phyloP scores from a whole-genome alignment of 2,329 filamentous ascomycete genomes.

The Arthrobotrys entomopaga region DNA sequence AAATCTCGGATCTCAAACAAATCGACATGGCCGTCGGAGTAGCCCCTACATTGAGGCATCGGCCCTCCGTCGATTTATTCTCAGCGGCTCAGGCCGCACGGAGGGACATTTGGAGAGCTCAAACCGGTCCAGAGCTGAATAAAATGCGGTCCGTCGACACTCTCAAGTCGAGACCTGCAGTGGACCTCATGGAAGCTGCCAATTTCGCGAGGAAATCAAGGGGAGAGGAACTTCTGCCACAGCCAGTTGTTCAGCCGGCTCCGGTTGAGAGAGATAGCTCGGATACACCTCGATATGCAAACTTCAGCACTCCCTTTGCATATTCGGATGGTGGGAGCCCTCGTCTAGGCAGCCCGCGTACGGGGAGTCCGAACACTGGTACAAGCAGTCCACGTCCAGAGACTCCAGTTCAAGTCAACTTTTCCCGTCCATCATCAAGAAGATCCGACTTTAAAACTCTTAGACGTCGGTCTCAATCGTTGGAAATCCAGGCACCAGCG shows the following conservation, averaged over 20 bases:
- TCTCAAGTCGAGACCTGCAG: slow-evolving; percentile 26
- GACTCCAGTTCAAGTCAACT: slow-evolving; percentile 17
- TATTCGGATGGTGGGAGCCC: slow-evolving; percentile 20
- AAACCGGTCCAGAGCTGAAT: slow-evolving; percentile 19
- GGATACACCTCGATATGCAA: slow-evolving; percentile 29
- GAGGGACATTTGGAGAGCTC: slow-evolving; percentile 42
- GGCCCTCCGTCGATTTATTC: slow-evolving; percentile 47
- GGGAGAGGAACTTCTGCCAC: slow-evolving; percentile 32
- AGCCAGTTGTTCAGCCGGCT: not conserved
- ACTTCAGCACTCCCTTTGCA: slow-evolving; percentile 22
- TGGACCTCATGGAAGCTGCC: slow-evolving; percentile 50
- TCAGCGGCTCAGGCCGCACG: slow-evolving; percentile 50
- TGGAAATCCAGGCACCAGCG: slow-evolving; percentile 10
- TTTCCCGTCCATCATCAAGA: slow-evolving; percentile 40
- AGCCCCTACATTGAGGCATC: slow-evolving; percentile 39
- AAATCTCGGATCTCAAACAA: slow-evolving; percentile 33
- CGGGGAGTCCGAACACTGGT: slow-evolving; percentile 15
- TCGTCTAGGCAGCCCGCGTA: slow-evolving; percentile 17
- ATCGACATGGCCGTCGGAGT: slow-evolving; percentile 49
- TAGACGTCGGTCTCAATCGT: slow-evolving; percentile 27
- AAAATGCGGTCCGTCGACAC: slow-evolving; percentile 41
- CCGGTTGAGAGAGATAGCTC: slow-evolving; percentile 27
- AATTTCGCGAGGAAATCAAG: slow-evolving; percentile 39
- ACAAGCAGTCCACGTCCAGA: slow-evolving; percentile 1
- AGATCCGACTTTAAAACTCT: slow-evolving; percentile 26